phyloP scores from a whole-genome alignment of 805 yeast species.

The Cyberlindnera mycetangii region DNA sequence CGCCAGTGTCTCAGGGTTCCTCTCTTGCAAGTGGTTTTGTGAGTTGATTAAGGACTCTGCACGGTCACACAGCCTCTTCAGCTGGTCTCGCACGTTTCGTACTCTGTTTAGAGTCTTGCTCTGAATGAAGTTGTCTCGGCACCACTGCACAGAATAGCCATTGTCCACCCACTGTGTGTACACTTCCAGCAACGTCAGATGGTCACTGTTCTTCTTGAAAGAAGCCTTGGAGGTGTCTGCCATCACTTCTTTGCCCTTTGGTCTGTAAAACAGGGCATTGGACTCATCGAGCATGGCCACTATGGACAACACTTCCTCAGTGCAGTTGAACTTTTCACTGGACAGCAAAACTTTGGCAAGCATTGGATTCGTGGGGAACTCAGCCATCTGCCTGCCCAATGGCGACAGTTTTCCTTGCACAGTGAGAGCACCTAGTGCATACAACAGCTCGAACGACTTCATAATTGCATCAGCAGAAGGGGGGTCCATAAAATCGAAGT shows the following conservation, averaged over 20 bases:
- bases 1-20: constrained; percentile 47
- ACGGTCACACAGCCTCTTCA: constrained; percentile 56
- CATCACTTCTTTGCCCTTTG: constrained; percentile 59
- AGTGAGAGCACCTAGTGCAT: constrained; percentile 83
- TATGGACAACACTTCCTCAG: constrained; percentile 66
- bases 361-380: constrained; percentile 90
- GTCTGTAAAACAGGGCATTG: constrained; percentile 65
- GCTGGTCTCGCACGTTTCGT: constrained; percentile 67
- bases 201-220: constrained; percentile 66
- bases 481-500: constrained; percentile 88
- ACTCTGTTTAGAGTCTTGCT: constrained; percentile 68
- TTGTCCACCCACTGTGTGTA: constrained; percentile 74
- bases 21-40: constrained; percentile 31
- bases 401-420: constrained; percentile 74
- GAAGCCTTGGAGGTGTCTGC: constrained; percentile 63
- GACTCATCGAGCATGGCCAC: constrained; percentile 84
- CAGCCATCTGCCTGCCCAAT: constrained; percentile 82
- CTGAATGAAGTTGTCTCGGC: constrained; percentile 79
- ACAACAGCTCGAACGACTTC: constrained; percentile 76
- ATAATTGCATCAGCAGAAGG: constrained; percentile 75
- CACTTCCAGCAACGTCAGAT: constrained; percentile 67
- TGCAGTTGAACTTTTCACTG: constrained; percentile 58
- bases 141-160: constrained; percentile 75
- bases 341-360: constrained; percentile 71
- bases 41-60: constrained; percentile 41